Evolutionary conservation across 306 rosid genomes (phyloP).

Genomic region (Nissolia schottii): DNA sequence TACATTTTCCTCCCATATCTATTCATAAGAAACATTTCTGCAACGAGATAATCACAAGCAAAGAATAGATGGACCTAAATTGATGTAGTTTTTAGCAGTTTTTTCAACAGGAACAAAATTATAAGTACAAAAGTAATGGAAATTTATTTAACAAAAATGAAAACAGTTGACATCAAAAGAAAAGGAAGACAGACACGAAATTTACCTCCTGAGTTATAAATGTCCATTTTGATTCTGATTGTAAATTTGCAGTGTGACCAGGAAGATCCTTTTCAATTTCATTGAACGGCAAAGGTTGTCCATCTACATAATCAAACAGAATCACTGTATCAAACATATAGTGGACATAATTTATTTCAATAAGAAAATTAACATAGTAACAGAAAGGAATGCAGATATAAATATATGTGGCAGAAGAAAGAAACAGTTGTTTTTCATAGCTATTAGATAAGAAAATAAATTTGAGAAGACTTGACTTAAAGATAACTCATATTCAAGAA

Average conservation of each 20-base stretch:
- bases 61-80: background rate
- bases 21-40: background rate
- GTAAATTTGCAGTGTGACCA: slow-evolving; percentile 45
- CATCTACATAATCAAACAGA: slow-evolving; percentile 46
- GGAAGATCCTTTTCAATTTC: slow-evolving; percentile 71
- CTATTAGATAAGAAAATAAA: background rate
- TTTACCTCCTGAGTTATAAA: slow-evolving; percentile 77
- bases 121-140: background rate
- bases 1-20: background rate
- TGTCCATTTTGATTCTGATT: slow-evolving; percentile 78
- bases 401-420: background rate
- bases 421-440: background rate
- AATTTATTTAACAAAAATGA: background rate
- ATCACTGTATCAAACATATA: background rate
- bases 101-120: background rate
- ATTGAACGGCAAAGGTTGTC: slow-evolving; percentile 47
- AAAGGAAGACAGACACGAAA: background rate
- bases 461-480: background rate
- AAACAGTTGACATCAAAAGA: background rate
- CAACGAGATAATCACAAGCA: background rate
- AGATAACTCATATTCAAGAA: background rate
- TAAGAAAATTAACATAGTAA: background rate
- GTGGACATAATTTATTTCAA: background rate
- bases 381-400: background rate
- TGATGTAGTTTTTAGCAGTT: background rate